A percentile compares a stretch with the other conserved stretches of the same genome.
Evolutionary conservation across 1,284 basidiomycete species (phyloP).

Genomic region (Mycena sp.): DNA sequence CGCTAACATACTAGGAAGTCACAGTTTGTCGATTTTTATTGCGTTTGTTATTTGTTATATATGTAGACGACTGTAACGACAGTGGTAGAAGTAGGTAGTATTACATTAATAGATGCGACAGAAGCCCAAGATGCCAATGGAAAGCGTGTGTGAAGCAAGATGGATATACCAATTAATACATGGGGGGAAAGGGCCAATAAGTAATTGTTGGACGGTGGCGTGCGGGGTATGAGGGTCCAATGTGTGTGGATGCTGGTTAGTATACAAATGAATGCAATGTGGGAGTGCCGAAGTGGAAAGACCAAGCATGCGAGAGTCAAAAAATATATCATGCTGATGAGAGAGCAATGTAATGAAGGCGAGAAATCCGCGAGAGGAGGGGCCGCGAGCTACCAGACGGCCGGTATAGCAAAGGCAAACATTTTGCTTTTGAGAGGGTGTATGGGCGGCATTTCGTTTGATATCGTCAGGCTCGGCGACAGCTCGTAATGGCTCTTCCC

Average conservation of each 20-base stretch:
- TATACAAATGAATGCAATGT: slow-evolving; percentile 10
- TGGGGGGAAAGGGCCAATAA: slow-evolving; percentile 3
- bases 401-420: slow-evolving; percentile 49
- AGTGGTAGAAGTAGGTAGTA: slow-evolving; percentile 10
- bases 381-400: slow-evolving; percentile 46
- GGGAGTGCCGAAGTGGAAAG: not conserved
- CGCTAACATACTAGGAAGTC: not conserved
- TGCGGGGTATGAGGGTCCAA: slow-evolving; percentile 18
- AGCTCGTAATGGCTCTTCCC: slow-evolving; percentile 33
- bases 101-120: slow-evolving; percentile 24
- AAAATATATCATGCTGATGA: slow-evolving; percentile 12
- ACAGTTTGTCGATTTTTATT: slow-evolving; percentile 23
- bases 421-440: slow-evolving; percentile 48
- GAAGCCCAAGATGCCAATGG: slow-evolving; percentile 24
- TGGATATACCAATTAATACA: slow-evolving; percentile 18
- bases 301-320: slow-evolving; percentile 5
- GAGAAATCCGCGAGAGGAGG: not conserved
- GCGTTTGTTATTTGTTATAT: slow-evolving; percentile 15
- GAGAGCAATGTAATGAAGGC: not conserved
- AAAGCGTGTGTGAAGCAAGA: not conserved
- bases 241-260: slow-evolving; percentile 6
- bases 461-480: slow-evolving; percentile 39
- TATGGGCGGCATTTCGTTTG: slow-evolving; percentile 33
- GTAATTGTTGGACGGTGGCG: not conserved
- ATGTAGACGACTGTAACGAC: slow-evolving; percentile 13